A percentile compares a stretch with the other conserved stretches of the same genome.
Evolutionary conservation across 306 rosid species (phyloP).

Genomic region (Rosa rugosa): DNA sequence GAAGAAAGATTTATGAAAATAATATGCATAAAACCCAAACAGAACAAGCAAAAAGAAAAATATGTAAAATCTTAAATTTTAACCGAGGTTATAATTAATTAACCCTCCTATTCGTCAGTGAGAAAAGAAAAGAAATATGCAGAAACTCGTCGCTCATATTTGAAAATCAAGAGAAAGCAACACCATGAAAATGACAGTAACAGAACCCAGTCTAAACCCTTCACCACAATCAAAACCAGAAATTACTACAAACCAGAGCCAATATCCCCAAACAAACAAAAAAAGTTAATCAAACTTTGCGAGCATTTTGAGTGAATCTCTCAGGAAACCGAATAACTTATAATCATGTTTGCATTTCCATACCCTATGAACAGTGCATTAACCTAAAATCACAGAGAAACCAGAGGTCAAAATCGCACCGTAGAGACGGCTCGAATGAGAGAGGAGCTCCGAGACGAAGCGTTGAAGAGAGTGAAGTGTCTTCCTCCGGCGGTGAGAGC

Average conservation of each 20-base stretch:
- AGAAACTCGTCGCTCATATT: background rate
- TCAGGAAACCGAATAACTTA: too few species aligned
- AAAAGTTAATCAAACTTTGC: background rate
- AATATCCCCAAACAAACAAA: background rate
- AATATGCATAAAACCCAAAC: too few species aligned
- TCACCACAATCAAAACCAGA: background rate
- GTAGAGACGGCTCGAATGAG: conserved; percentile 68
- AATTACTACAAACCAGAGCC: background rate
- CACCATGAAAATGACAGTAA: background rate
- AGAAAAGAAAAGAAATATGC: background rate
- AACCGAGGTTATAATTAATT: background rate
- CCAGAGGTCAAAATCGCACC: conserved; percentile 36
- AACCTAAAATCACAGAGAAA: too few species aligned
- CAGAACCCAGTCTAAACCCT: background rate
- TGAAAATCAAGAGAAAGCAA: background rate
- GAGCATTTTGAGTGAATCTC: too few species aligned
- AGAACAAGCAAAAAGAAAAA: too few species aligned
- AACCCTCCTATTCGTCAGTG: background rate
- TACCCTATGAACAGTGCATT: too few species aligned
- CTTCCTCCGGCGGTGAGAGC: conserved; percentile 36
- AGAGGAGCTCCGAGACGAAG: conserved; percentile 44
- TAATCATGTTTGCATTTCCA: too few species aligned
- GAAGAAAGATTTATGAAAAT: too few species aligned
- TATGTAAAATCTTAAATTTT: background rate
- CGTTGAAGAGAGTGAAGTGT: conserved; percentile 24